Conservation (phyloP, 306 rosid genomes). For the Lathyrus oleraceus region DNA sequence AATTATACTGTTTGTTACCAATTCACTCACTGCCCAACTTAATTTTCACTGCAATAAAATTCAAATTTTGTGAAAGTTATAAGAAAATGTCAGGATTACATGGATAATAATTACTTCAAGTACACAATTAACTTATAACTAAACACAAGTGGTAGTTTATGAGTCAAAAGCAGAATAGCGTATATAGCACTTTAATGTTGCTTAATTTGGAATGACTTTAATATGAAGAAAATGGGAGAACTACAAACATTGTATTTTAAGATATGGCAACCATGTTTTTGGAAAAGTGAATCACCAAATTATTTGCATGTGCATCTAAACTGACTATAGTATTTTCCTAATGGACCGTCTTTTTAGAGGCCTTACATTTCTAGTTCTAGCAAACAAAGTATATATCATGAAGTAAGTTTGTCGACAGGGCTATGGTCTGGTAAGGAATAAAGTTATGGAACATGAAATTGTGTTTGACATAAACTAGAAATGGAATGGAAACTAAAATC, state of each 20-base stretch:
- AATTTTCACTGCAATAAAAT: too few relatives aligned
- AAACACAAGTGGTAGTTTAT: too few relatives aligned
- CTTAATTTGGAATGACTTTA: background rate
- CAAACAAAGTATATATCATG: background rate
- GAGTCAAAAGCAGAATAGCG: too few relatives aligned
- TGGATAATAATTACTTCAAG: background rate
- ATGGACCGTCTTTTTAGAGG: too few relatives aligned
- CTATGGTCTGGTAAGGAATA: too few relatives aligned
- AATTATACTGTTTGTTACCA: background rate
- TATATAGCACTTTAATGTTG: background rate
- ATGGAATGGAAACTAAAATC: too few relatives aligned
- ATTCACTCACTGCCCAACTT: too few relatives aligned
- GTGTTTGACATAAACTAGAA: too few relatives aligned
- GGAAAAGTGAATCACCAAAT: conserved; percentile 5
- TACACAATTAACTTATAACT: too few relatives aligned
- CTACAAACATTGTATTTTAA: background rate
- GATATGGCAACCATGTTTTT: background rate
- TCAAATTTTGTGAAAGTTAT: background rate
- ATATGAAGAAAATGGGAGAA: background rate
- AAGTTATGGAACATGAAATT: too few relatives aligned
- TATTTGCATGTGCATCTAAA: background rate
- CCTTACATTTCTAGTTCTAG: background rate
- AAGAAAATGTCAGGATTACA: background rate
- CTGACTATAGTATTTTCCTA: too few relatives aligned
- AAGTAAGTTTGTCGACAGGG: background rate